Evolutionary conservation across 148 eudicot genomes (phyloP).

Genomic region (Chenopodium formosanum): DNA sequence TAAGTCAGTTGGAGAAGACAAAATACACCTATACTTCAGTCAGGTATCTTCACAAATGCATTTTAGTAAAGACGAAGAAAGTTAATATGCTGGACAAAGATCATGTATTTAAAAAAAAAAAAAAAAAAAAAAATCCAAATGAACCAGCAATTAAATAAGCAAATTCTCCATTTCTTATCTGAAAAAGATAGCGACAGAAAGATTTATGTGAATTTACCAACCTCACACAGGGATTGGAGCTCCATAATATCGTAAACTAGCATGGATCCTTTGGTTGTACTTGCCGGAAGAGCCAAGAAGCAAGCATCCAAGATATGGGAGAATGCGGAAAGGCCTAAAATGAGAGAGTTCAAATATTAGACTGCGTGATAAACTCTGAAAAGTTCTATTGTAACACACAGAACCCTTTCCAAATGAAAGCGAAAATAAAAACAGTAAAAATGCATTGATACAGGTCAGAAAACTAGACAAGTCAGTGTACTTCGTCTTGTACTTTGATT

Average conservation of each 20-base stretch:
- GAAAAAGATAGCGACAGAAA: not conserved
- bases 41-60: not conserved
- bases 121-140: not conserved
- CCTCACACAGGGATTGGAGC: slow-evolving; percentile 93
- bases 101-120: not conserved
- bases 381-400: not conserved
- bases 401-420: not conserved
- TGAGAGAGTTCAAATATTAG: not conserved
- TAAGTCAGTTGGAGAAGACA: not conserved
- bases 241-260: slow-evolving; percentile 83
- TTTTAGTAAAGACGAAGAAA: not conserved
- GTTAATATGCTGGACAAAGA: not conserved
- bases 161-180: not conserved
- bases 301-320: slow-evolving; percentile 72
- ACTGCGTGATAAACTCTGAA: not conserved
- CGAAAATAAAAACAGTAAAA: not conserved
- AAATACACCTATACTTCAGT: not conserved
- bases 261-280: slow-evolving; percentile 69
- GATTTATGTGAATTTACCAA: slow-evolving; percentile 19
- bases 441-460: not conserved
- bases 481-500: not conserved
- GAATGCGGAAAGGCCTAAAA: slow-evolving; percentile 86
- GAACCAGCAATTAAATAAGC: not conserved
- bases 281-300: slow-evolving; percentile 93
- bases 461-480: too few relatives aligned